phyloP scores from a whole-genome alignment of 2,329 filamentous ascomycete genomes.

The Nemania sp. region DNA sequence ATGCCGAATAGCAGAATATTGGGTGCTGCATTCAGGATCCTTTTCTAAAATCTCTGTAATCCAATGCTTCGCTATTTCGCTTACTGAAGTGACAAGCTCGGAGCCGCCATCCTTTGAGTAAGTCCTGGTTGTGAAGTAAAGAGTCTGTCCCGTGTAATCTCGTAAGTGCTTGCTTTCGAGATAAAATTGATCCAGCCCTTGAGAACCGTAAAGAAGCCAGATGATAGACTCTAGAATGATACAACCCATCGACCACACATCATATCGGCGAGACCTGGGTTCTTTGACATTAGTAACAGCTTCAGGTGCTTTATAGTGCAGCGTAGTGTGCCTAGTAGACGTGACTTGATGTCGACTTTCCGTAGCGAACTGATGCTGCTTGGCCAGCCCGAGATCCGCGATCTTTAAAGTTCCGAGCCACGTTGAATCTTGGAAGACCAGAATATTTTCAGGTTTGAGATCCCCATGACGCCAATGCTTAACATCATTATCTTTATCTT shows the following conservation, averaged over 20 bases:
- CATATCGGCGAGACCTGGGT: conserved; percentile 31
- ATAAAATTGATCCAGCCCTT: conserved; percentile 17
- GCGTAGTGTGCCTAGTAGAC: conserved; percentile 18
- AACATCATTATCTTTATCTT: not conserved
- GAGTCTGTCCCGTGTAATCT: not conserved
- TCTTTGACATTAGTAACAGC: not conserved
- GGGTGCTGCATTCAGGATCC: conserved; percentile 16
- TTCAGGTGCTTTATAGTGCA: conserved; percentile 24
- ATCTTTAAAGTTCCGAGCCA: conserved; percentile 24
- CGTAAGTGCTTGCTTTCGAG: not conserved
- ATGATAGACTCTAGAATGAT: conserved; percentile 37
- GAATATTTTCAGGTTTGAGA: conserved; percentile 34
- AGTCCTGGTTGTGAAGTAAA: conserved; percentile 10
- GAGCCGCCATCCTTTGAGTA: not conserved
- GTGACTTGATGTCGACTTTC: conserved; percentile 11
- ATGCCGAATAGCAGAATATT: conserved; percentile 5
- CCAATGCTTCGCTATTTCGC: conserved; percentile 11
- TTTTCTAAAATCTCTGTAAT: conserved; percentile 19
- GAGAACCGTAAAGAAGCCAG: conserved; percentile 31
- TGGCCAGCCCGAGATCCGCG: conserved; percentile 28
- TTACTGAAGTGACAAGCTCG: conserved; percentile 4
- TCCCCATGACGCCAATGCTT: conserved; percentile 23
- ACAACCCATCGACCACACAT: conserved; percentile 39
- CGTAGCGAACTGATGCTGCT: conserved; percentile 21
- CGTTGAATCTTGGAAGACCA: conserved; percentile 13